Evolutionary conservation across 129 eudicot species (phyloP).

Genomic region (Flaveria sonorensis): DNA sequence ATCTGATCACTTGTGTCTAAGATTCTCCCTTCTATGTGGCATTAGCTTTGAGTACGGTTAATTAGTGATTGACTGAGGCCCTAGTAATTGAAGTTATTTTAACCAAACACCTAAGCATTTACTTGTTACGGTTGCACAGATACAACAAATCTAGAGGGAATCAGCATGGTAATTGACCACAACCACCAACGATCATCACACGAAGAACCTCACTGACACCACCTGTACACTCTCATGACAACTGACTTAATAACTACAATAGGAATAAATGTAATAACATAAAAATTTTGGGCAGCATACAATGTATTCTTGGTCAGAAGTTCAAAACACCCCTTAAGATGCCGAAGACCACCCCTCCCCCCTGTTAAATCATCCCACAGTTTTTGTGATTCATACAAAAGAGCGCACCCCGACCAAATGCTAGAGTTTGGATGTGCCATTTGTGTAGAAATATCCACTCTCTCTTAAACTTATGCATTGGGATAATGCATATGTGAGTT

Average conservation of each 20-base stretch:
- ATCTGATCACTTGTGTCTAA: no score
- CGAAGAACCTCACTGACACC: neutral
- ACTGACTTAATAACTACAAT: neutral
- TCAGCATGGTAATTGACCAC: no score
- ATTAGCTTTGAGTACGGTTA: no score
- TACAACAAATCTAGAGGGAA: no score
- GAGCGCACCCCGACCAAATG: neutral
- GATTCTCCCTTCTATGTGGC: no score
- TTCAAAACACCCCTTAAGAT: neutral
- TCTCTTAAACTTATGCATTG: conserved; percentile 69
- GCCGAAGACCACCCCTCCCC: neutral
- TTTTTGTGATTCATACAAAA: neutral
- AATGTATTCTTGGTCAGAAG: neutral
- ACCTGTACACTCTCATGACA: neutral
- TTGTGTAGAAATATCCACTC: conserved; percentile 43
- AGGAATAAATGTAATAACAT: neutral
- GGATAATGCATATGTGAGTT: conserved; percentile 68
- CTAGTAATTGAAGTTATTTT: no score
- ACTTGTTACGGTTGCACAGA: no score
- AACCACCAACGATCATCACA: no score
- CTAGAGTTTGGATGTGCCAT: conserved; percentile 59
- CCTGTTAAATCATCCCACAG: neutral
- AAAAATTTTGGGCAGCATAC: neutral
- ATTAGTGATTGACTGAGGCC: no score
- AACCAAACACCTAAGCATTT: no score